Evolutionary conservation across 129 eudicot genomes (phyloP), one percentile per base, ranked within the genome.

Genomic region (Centella asiatica): DNA sequence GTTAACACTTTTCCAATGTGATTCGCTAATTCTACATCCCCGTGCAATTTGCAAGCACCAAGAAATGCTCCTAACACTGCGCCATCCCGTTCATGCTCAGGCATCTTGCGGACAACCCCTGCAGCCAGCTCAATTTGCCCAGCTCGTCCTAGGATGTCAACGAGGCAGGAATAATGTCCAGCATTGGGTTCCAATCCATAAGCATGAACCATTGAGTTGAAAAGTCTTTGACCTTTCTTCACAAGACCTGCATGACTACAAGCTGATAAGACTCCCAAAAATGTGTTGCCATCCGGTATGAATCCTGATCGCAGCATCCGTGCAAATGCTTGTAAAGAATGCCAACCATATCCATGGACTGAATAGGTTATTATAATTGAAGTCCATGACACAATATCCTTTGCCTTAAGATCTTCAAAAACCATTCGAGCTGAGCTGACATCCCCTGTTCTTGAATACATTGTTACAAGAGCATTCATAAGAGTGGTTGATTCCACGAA

Each of bases 171-270:
- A 58, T 81, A 81, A 53, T 81, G 83, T 69, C 64, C 81, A 19
- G 78, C 72, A 29, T n/a, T 67, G 10, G 83, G 78, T 27, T 77
- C 57, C 27, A 81, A 66, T n/a, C 72, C 65, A 59, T 67, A 64
- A 57, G 60, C 80, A 62, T 45, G 63, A n/a, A 59, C 60, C 78
- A 81, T 81, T 19, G 83, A 70, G 58, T 71, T 53, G 33, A 81
- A 81, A 61, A 81, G 67, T 72, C 61, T 81, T 60, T 44, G 69
- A 37, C 83, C 87, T 64, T 77, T 77, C 53, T 29, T 71, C 31
- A 81, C 83, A 40, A 81, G 78, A 67, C 87, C 87, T 22, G 78
- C 69, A 68, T 77, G 87, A 61, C 80, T 77, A 46, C 87, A 81
- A n/a, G 80, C 87, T 23, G 87, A 73, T 68, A 81, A 64, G 23